Evolutionary conservation across 2,329 filamentous ascomycete genomes (phyloP).

Genomic region (Elsinoe ampelina): DNA sequence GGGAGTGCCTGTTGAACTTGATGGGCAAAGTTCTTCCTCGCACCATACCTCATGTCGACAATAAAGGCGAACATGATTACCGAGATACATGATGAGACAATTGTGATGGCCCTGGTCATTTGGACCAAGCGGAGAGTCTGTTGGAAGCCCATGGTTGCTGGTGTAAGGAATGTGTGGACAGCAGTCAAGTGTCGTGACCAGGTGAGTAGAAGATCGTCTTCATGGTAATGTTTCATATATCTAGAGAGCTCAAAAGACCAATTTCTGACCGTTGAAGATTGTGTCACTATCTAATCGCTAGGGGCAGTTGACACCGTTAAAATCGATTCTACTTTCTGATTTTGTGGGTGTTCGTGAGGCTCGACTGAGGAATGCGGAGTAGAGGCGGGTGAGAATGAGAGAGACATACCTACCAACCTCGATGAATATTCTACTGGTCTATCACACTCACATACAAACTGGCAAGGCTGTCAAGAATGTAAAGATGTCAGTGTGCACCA

Average conservation of each 20-base stretch:
- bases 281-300: constrained; percentile 14
- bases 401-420: constrained; percentile 6
- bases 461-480: background rate
- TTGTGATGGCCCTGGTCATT: constrained; percentile 9
- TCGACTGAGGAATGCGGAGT: constrained; percentile 1
- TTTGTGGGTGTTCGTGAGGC: background rate
- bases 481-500: background rate
- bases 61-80: constrained; percentile 13
- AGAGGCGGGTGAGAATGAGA: constrained; percentile 1
- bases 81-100: constrained; percentile 8
- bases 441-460: no score
- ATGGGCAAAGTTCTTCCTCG: constrained; percentile 6
- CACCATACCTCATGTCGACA: constrained; percentile 6
- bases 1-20: background rate
- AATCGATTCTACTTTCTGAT: constrained; percentile 10
- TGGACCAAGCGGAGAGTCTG: constrained; percentile 12
- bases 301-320: constrained; percentile 12
- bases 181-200: constrained; percentile 5
- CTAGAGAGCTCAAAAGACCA: constrained; percentile 4
- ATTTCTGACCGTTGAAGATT: constrained; percentile 11
- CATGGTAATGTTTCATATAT: constrained; percentile 12
- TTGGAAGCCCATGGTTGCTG: constrained; percentile 12
- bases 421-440: background rate
- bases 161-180: background rate
- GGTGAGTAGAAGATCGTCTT: background rate